Conservation (phyloP, 345 rosid species). For the Lepidium sativum region DNA sequence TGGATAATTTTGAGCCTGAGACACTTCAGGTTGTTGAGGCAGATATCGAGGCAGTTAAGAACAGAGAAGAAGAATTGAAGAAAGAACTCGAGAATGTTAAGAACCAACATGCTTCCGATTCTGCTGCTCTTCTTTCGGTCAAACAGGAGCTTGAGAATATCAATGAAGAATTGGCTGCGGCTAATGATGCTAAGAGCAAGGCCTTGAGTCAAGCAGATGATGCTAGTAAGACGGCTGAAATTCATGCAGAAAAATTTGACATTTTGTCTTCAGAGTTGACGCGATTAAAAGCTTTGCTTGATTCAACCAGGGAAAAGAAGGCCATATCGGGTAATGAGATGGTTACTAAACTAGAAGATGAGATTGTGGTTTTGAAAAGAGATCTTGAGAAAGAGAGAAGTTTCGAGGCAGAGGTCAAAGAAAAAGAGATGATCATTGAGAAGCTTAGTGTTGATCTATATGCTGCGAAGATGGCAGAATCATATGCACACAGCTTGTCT, state of each 20-base stretch:
- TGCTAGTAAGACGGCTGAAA: constrained; percentile 76
- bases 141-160: constrained; percentile 58
- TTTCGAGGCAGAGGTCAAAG: constrained; percentile 43
- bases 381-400: constrained; percentile 51
- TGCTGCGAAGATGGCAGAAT: constrained; percentile 77
- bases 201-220: constrained; percentile 73
- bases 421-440: constrained; percentile 53
- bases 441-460: constrained; percentile 71
- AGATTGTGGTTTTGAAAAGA: constrained; percentile 37
- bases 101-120: constrained; percentile 74
- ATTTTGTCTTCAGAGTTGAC: constrained; percentile 59
- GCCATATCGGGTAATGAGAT: too few species aligned
- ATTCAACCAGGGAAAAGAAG: constrained; percentile 55
- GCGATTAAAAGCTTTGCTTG: constrained; percentile 59
- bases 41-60: constrained; percentile 70
- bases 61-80: constrained; percentile 79
- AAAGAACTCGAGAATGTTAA: constrained; percentile 66
- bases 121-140: constrained; percentile 53
- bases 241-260: constrained; percentile 70
- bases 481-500: constrained; percentile 53
- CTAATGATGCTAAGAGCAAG: constrained; percentile 66
- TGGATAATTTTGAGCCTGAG: constrained; percentile 71
- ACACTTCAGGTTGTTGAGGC: constrained; percentile 87
- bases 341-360: too few species aligned
- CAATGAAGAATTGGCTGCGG: constrained; percentile 61